These are phyloP conservation scores for Nosema muscidifuracis DNA, from an alignment of 371 early-diverging fungal genomes.

Conservation along the genomic window DNA sequence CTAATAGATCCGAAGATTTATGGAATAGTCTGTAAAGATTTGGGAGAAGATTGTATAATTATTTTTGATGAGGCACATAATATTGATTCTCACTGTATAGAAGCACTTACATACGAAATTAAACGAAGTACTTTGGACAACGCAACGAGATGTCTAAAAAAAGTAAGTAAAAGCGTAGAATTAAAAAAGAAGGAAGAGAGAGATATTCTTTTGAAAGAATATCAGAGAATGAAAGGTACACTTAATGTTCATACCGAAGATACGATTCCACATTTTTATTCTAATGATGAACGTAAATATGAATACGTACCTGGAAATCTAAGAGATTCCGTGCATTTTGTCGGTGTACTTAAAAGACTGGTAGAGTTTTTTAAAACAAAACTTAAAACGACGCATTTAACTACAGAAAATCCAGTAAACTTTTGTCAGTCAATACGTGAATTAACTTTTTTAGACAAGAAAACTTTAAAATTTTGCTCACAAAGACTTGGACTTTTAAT, in stretches of 20 bases:
- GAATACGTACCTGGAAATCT: constrained; percentile 96
- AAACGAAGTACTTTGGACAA: constrained; percentile 75
- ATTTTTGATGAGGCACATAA: constrained; percentile 99
- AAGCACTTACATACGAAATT: constrained; percentile 84
- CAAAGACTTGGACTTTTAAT: constrained; percentile 79
- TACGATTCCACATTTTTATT: constrained; percentile 32
- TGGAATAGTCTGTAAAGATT: constrained; percentile 80
- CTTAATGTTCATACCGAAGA: constrained; percentile 2
- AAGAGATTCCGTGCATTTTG: constrained; percentile 89
- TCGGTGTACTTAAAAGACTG: constrained; percentile 83
- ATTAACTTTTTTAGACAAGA: constrained; percentile 59
- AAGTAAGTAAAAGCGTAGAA: constrained; percentile 63
- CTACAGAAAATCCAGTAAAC: constrained; percentile 82
- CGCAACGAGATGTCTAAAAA: constrained; percentile 67
- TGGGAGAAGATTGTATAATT: constrained; percentile 79
- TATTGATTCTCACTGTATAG: constrained; percentile 85
- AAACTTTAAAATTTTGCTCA: constrained; percentile 62
- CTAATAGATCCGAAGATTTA: constrained; percentile 96
- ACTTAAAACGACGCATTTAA: constrained; percentile 86
- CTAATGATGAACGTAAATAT: constrained; percentile 41
- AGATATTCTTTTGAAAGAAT: constrained; percentile 65
- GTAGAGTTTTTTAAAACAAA: constrained; percentile 96
- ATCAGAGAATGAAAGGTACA: constrained; percentile 26
- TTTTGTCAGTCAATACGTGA: constrained; percentile 84
- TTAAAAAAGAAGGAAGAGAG: constrained; percentile 73